Base-by-base conservation (phyloP, 176 grass and related monocot species). In the Neostapfia colusana region DNA sequence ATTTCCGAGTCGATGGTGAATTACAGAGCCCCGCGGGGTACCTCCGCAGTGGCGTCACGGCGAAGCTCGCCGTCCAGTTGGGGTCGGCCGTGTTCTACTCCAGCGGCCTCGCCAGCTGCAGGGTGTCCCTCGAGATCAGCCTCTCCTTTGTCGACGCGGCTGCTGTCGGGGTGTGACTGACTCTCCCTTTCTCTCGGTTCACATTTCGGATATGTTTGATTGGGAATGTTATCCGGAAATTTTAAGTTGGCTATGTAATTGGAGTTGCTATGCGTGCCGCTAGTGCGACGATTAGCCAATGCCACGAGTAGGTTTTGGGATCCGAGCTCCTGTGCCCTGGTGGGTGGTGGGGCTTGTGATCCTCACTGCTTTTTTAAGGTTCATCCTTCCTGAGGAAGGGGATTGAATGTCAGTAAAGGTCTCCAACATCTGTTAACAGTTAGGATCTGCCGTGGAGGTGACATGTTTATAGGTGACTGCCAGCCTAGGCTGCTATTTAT, bases 91-190 rank as follows among this genome's bases (percentile, higher is more conserved):
- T 86, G 50, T 71, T 99, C 69, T 70, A 1, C 79, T 74, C 37
- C 79, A 73, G 64, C 27, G 89, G 88, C 2, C 3, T 87, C 9
- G 37, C 0, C 21, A 73, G 3, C 1, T 82, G 79, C 50, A 88
- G 91, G 16, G 88, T 97, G 15, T 97, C 94, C 17, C 4, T 97
- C 6, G 91, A 97, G 50, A 87, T 97, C 70, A 58, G 55, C 73
- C 4, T 91, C 59, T 93, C 94, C 43, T 89, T 87, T 44, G 77
- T 97, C 16, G 91, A 89, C 67, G 71, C 35, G 5, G 91, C 91
- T 58, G 75, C 81, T 12, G 40, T 91, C 70, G 85, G 83, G 74
- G 91, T 91, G 81, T 87, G 90, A 50, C 67, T 55, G 7, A 56
- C n/a, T 48, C 41, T 44, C 41, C 16, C 27, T 48, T 48, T 16